Conservation (phyloP, 2,329 filamentous ascomycete genomes). For the Corinectria fuckeliana region DNA sequence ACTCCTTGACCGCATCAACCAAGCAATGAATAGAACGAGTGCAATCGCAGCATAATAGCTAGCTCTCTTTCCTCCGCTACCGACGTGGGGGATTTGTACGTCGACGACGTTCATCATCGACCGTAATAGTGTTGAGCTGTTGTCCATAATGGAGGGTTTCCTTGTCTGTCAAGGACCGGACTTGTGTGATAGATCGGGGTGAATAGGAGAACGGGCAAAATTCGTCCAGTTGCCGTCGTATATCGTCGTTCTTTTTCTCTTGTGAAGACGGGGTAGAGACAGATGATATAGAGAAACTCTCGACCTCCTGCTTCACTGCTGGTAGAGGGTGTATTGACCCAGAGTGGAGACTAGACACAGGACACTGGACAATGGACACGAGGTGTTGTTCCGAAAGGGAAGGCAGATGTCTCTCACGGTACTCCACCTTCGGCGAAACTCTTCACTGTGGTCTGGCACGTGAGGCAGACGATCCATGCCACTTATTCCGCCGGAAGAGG, state of each 20-base stretch:
- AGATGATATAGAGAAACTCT: neutral
- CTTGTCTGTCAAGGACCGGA: neutral
- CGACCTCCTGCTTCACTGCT: neutral
- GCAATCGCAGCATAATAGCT: constrained; percentile 52
- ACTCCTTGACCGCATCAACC: constrained; percentile 47
- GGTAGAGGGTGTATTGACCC: neutral
- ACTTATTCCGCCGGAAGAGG: neutral
- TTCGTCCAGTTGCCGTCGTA: neutral
- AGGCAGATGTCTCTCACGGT: neutral
- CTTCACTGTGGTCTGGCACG: neutral
- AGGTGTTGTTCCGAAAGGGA: neutral
- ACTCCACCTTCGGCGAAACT: constrained; percentile 7
- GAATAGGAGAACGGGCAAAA: neutral
- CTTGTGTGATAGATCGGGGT: no score
- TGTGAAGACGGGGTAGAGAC: neutral
- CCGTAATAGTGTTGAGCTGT: constrained; percentile 8
- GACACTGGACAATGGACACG: no score
- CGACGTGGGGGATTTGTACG: constrained; percentile 30
- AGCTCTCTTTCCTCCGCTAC: constrained; percentile 40
- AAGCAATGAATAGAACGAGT: constrained; percentile 46
- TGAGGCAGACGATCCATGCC: constrained; percentile 5
- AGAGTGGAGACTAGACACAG: neutral
- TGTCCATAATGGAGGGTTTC: constrained; percentile 5
- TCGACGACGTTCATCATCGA: constrained; percentile 17
- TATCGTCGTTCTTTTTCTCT: neutral